These are phyloP conservation scores for Ceratocystis lukuohia DNA, from an alignment of 2,329 filamentous ascomycete species.

Conservation along the genomic window DNA sequence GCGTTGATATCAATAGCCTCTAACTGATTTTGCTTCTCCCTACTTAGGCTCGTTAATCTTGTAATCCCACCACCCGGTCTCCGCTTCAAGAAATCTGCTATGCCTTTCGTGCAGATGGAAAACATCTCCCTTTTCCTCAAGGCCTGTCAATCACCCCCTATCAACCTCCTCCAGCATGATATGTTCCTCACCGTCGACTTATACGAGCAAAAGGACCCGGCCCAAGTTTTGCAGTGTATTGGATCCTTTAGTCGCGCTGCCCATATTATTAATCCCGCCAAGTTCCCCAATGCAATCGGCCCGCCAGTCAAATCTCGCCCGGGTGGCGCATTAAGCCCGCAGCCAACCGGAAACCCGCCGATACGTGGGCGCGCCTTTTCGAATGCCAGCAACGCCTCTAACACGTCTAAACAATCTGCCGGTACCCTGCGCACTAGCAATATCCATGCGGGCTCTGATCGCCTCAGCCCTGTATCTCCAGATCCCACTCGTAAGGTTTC, in stretches of 20 bases:
- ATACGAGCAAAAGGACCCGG: conserved; percentile 88
- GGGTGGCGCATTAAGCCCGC: conserved; percentile 47
- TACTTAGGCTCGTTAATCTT: conserved; percentile 62
- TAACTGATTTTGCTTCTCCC: neutral
- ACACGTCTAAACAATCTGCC: conserved; percentile 32
- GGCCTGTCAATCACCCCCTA: conserved; percentile 70
- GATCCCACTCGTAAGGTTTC: conserved; percentile 41
- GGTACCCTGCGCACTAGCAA: conserved; percentile 39
- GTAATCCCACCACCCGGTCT: conserved; percentile 62
- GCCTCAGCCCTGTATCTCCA: conserved; percentile 41
- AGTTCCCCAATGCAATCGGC: conserved; percentile 65
- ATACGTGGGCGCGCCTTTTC: conserved; percentile 40
- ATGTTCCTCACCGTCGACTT: conserved; percentile 94
- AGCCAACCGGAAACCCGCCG: conserved; percentile 42
- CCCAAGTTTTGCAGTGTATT: conserved; percentile 88
- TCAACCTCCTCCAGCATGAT: conserved; percentile 85
- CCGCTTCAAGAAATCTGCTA: conserved; percentile 79
- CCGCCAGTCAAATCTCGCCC: conserved; percentile 41
- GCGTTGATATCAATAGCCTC: neutral
- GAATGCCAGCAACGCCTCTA: conserved; percentile 45
- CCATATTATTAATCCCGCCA: conserved; percentile 55
- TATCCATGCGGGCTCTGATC: conserved; percentile 34
- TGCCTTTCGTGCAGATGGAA: conserved; percentile 99
- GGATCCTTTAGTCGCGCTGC: conserved; percentile 83
- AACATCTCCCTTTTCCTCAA: conserved; percentile 94